Evolutionary conservation across 345 rosid genomes (phyloP).

Genomic region (Xanthoceras sorbifolium): DNA sequence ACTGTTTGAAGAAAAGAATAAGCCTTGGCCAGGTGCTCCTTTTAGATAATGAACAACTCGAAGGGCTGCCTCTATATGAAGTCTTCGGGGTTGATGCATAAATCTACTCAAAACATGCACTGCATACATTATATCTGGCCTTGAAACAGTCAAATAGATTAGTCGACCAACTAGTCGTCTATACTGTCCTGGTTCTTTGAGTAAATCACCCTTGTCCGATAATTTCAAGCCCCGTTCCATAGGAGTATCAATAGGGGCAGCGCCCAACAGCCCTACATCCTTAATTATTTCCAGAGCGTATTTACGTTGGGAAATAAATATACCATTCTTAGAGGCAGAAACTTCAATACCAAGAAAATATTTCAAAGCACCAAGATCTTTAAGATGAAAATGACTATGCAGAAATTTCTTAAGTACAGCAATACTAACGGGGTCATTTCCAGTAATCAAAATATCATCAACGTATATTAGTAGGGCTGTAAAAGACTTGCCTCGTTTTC

Average conservation of each 20-base stretch:
- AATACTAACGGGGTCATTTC: background rate
- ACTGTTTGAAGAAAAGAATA: no score
- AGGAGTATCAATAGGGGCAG: background rate
- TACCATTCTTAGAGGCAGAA: background rate
- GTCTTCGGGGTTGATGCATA: background rate
- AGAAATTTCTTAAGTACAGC: background rate
- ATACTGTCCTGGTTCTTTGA: background rate
- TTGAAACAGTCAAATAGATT: no score
- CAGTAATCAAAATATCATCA: background rate
- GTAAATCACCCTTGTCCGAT: no score
- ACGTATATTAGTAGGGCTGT: background rate
- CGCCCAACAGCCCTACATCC: background rate
- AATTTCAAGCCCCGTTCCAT: background rate
- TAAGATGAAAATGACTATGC: background rate
- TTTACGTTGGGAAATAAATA: background rate
- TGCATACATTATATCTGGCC: no score
- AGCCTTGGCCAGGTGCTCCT: no score
- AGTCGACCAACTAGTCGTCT: no score
- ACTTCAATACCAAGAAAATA: background rate
- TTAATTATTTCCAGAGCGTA: background rate
- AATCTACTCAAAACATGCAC: slow-evolving; percentile 2
- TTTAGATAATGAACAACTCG: no score
- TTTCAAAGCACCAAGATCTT: background rate
- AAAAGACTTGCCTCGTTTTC: background rate
- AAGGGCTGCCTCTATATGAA: background rate